Evolutionary conservation across 257 asterid genomes (phyloP), one percentile per base, ranked within the genome.

Genomic region (Solanum peruvianum): DNA sequence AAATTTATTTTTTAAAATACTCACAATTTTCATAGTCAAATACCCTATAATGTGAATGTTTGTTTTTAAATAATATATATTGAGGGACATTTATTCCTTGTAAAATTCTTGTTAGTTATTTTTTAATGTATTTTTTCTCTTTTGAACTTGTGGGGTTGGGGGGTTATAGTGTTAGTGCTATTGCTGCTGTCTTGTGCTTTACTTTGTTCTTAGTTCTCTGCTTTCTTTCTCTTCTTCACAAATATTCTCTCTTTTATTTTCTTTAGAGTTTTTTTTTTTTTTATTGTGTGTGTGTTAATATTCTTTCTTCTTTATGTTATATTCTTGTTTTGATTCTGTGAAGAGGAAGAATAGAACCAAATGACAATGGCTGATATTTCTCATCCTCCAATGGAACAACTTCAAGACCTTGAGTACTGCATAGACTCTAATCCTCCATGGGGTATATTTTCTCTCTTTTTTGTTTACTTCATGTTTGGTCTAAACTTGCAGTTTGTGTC

Each of bases 361-460:
- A 90, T 90, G 90, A 87, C 93, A 69, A 94, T 93, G 93, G 96
- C 95, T 71, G 98, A 96, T 88, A 96, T 94, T 83, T 87, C 91
- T 25, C 98, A 96, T 90, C 96, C 91, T 77, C 98, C 98, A 88
- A 96, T 94, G 98, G 98, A 96, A 18, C 98, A 96, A 91, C 98
- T 96, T 58, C 98, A 94, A 83, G 98, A 96, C 98, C 97, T 96
- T 77, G 98, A 96, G 82, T 96, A 94, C 87, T 96, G 98, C 97
- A 96, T 96, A 92, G 98, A 96, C 92, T 96, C 98, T 72, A 96
- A 96, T 86, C 98, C 98, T 44, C 98, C 98, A 81, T 96, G 98
- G 98, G 92, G 98, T 96, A 94, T 71, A 93, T 87, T 35, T 77
- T 82, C 20, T 42, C 44, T 78, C 67, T 39, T 33, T 66, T 45